phyloP scores from a whole-genome alignment of 139 green algal genomes.

The Parachlorella kessleri region DNA sequence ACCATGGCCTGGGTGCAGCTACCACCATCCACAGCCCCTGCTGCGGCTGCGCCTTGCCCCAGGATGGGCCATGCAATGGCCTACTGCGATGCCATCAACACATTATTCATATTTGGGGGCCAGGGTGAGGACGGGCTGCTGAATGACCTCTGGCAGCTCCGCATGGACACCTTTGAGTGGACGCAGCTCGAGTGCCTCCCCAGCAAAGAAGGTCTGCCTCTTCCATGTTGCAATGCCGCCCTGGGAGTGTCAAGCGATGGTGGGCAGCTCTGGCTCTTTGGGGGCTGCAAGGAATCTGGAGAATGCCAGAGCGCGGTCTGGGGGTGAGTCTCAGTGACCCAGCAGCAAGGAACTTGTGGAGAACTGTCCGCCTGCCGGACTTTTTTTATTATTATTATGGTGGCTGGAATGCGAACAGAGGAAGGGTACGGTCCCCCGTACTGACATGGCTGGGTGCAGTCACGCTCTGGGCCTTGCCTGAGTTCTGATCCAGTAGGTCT shows the following conservation, averaged over 20 bases:
- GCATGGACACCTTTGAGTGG: constrained; percentile 67
- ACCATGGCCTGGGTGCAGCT: neutral
- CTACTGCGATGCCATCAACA: neutral
- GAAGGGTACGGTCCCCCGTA: too few species aligned
- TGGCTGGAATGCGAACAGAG: too few species aligned
- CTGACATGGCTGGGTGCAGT: too few species aligned
- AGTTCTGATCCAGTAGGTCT: too few species aligned
- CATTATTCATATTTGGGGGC: constrained; percentile 75
- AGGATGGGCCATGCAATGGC: neutral
- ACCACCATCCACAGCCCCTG: neutral
- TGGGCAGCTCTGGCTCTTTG: constrained; percentile 53
- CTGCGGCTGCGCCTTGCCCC: neutral
- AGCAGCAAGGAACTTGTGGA: too few species aligned
- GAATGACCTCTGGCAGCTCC: constrained; percentile 76
- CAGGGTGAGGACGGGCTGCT: constrained; percentile 53
- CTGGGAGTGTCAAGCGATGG: constrained; percentile 40
- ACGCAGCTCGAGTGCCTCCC: constrained; percentile 51
- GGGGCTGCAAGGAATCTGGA: constrained; percentile 27
- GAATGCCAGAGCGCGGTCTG: neutral
- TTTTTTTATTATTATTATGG: too few species aligned
- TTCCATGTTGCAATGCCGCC: constrained; percentile 14
- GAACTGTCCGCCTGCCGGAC: too few species aligned
- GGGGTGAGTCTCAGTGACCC: too few species aligned
- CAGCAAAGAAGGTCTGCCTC: neutral
- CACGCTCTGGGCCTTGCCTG: too few species aligned